Evolutionary conservation across 228 moss, liverwort and hornwort genomes (phyloP).

Genomic region (Sphagnum magellanicum): DNA sequence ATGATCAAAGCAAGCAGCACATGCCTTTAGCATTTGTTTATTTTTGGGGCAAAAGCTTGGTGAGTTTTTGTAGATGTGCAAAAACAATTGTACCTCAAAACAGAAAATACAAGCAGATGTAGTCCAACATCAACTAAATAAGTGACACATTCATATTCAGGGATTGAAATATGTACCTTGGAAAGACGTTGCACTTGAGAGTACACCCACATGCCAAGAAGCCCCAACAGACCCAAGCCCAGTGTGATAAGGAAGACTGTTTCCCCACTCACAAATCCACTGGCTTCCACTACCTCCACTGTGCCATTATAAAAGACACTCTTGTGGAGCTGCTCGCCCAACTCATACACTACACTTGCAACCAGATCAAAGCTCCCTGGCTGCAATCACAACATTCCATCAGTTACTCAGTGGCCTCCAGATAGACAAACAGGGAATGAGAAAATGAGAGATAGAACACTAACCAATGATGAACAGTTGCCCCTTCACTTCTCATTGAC

Average conservation of each 20-base stretch:
- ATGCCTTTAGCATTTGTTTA: no score
- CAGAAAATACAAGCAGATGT: no score
- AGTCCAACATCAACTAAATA: no score
- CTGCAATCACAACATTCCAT: slow-evolving; percentile 25
- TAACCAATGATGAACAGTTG: no score
- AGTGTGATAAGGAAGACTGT: slow-evolving; percentile 74
- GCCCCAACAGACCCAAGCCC: slow-evolving; percentile 69
- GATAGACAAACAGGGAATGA: no score
- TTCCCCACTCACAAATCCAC: slow-evolving; percentile 91
- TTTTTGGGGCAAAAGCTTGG: no score
- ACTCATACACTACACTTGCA: slow-evolving; percentile 70
- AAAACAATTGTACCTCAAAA: no score
- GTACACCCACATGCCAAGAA: slow-evolving; percentile 80
- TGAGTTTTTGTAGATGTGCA: no score
- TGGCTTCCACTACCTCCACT: slow-evolving; percentile 77
- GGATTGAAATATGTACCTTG: slow-evolving; percentile 29
- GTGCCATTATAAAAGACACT: slow-evolving; percentile 73
- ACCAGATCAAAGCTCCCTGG: slow-evolving; percentile 84
- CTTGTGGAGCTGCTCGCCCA: slow-evolving; percentile 51
- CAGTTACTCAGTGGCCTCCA: background rate
- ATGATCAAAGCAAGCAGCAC: no score
- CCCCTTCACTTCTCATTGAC: no score
- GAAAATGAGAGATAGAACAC: no score
- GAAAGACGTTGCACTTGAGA: slow-evolving; percentile 65
- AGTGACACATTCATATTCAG: no score